phyloP scores from a whole-genome alignment of 805 yeast species.

The Blastobotrys chiropterorum region DNA sequence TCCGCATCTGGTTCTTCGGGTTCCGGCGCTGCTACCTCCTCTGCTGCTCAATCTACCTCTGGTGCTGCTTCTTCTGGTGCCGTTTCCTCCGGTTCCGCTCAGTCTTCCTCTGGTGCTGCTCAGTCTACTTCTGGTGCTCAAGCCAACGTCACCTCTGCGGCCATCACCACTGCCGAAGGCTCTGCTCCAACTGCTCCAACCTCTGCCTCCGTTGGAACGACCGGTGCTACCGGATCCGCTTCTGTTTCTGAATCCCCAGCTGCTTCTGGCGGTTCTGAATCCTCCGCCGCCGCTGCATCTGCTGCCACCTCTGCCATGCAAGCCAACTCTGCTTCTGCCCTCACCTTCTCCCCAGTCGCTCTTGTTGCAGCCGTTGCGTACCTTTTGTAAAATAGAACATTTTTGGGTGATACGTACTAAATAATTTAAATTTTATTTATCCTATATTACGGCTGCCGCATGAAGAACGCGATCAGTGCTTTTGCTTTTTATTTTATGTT shows the following conservation, averaged over 20 bases:
- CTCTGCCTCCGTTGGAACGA: slow-evolving; percentile 1
- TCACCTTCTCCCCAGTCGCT: not conserved
- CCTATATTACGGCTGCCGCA: not conserved
- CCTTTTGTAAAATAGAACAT: not conserved
- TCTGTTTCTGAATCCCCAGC: slow-evolving; percentile 6
- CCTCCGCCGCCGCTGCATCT: not conserved
- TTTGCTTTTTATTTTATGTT: slow-evolving; percentile 6
- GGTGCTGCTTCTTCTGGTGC: slow-evolving; percentile 3
- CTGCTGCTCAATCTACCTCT: slow-evolving; percentile 8
- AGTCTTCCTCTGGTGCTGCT: slow-evolving; percentile 5
- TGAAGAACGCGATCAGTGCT: no score
- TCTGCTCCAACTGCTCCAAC: slow-evolving; percentile 6
- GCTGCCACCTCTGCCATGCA: not conserved
- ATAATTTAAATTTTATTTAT: not conserved
- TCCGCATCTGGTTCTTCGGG: not conserved
- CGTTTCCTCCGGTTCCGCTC: slow-evolving; percentile 3
- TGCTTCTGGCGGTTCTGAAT: not conserved
- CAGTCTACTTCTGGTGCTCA: slow-evolving; percentile 3
- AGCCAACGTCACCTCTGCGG: slow-evolving; percentile 5
- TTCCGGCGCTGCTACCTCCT: slow-evolving; percentile 2
- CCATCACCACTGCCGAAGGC: slow-evolving; percentile 3
- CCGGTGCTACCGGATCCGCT: slow-evolving; percentile 4
- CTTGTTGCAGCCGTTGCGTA: not conserved
- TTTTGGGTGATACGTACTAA: not conserved
- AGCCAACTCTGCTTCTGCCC: not conserved